Conservation (phyloP, 257 asterid species). For the Nicotiana otophora region DNA sequence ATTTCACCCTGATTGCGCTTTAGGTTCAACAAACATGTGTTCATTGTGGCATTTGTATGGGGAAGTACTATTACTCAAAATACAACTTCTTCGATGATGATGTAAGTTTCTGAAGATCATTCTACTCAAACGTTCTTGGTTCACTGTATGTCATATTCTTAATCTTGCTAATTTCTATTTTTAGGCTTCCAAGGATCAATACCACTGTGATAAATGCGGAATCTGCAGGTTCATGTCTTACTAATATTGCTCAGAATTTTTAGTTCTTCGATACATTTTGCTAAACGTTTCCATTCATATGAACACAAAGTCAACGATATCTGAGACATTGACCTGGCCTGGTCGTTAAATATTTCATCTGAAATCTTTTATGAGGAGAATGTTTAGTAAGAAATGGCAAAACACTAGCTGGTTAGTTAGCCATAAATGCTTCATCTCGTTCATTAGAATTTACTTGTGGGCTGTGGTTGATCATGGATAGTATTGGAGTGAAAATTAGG, state of each 20-base stretch:
- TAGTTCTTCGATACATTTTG: too few species aligned
- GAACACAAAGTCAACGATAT: not conserved
- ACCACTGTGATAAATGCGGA: slow-evolving; percentile 67
- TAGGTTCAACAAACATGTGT: slow-evolving; percentile 48
- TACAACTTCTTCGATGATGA: slow-evolving; percentile 71
- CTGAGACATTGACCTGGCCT: not conserved
- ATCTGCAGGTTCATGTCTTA: slow-evolving; percentile 53
- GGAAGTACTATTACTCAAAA: slow-evolving; percentile 49
- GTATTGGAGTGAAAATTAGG: not conserved
- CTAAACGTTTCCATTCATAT: too few species aligned
- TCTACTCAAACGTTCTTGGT: not conserved
- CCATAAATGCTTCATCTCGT: not conserved
- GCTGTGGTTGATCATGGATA: not conserved
- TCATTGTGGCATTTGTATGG: slow-evolving; percentile 56
- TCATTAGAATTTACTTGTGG: not conserved
- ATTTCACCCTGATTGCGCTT: not conserved
- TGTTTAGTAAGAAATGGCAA: not conserved
- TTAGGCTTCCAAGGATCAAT: slow-evolving; percentile 58
- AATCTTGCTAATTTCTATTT: not conserved
- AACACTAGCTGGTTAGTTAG: not conserved
- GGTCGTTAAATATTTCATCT: not conserved
- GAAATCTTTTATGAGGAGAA: not conserved
- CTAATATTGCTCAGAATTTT: not conserved
- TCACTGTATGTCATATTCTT: not conserved
- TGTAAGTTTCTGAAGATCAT: slow-evolving; percentile 28